Conservation (phyloP, 352 stramenopile genomes). For the Globisporangium okanoganense region DNA sequence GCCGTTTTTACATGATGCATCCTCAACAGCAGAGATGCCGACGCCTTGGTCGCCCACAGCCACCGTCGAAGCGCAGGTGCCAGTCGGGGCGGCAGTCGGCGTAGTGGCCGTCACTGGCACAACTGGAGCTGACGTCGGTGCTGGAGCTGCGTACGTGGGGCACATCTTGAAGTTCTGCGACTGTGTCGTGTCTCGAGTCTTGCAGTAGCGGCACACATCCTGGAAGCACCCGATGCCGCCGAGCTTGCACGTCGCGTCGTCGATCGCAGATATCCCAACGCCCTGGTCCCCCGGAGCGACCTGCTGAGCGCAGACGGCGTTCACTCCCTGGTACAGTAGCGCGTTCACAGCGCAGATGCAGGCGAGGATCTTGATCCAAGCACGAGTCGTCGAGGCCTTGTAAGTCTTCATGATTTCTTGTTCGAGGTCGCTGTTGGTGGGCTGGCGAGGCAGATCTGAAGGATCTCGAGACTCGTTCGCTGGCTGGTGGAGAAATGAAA, state of each 20-base stretch:
- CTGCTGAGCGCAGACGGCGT: not conserved
- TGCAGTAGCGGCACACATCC: slow-evolving; percentile 23
- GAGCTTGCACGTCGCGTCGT: slow-evolving; percentile 10
- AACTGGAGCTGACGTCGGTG: not conserved
- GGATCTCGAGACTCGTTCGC: not conserved
- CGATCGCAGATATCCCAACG: slow-evolving; percentile 8
- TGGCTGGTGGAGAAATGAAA: not conserved
- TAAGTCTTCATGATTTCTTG: slow-evolving; percentile 3
- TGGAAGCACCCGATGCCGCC: slow-evolving; percentile 27
- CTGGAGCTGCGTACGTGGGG: not conserved
- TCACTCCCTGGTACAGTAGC: not conserved
- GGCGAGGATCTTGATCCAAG: slow-evolving; percentile 9
- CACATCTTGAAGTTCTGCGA: not conserved
- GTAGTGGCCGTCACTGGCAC: too few relatives aligned
- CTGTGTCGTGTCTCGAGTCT: slow-evolving; percentile 8
- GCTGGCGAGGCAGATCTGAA: not conserved
- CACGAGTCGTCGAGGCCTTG: not conserved
- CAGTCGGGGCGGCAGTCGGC: not conserved
- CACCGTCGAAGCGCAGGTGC: not conserved
- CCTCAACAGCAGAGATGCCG: not conserved
- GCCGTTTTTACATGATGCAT: not conserved
- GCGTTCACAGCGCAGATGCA: not conserved
- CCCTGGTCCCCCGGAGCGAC: slow-evolving; percentile 4
- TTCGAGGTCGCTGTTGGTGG: not conserved
- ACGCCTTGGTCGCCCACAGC: not conserved